Evolutionary conservation across 1,284 basidiomycete genomes (phyloP).

Genomic region (Sanghuangporus weigelae): DNA sequence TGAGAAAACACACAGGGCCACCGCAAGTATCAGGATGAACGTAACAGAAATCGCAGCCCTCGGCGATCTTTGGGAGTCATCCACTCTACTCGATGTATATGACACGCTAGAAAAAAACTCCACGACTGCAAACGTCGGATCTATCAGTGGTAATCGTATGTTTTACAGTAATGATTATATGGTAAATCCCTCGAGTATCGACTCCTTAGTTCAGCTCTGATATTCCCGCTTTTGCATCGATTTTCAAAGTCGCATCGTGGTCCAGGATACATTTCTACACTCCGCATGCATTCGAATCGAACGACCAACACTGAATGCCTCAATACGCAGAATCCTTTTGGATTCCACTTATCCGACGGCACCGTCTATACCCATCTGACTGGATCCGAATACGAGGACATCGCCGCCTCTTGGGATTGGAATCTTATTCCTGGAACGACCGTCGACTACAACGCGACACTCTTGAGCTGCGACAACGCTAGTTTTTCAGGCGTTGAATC

Average conservation of each 20-base stretch:
- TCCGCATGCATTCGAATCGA: slow-evolving; percentile 61
- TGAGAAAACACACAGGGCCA: slow-evolving; percentile 36
- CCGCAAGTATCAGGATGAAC: slow-evolving; percentile 52
- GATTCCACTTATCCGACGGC: slow-evolving; percentile 66
- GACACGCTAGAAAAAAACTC: slow-evolving; percentile 33
- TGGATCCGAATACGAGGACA: slow-evolving; percentile 66
- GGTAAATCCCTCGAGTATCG: slow-evolving; percentile 31
- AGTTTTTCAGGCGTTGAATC: slow-evolving; percentile 39
- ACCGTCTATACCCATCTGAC: slow-evolving; percentile 55
- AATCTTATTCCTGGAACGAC: slow-evolving; percentile 67
- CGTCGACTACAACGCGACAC: slow-evolving; percentile 49
- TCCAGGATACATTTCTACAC: slow-evolving; percentile 47
- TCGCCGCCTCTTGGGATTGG: slow-evolving; percentile 68
- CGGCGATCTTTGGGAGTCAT: slow-evolving; percentile 46
- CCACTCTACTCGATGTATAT: slow-evolving; percentile 37
- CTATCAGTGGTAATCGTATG: slow-evolving; percentile 54
- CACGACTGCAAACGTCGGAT: slow-evolving; percentile 50
- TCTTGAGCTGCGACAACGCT: slow-evolving; percentile 39
- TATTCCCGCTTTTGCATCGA: background rate
- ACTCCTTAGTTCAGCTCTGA: background rate
- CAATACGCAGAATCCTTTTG: slow-evolving; percentile 58
- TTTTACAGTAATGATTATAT: slow-evolving; percentile 69
- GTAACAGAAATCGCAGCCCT: slow-evolving; percentile 46
- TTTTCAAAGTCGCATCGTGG: slow-evolving; percentile 52
- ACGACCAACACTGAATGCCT: slow-evolving; percentile 61